Conservation (phyloP, 1,284 basidiomycete genomes). For the Bondarzewia mesenterica region DNA sequence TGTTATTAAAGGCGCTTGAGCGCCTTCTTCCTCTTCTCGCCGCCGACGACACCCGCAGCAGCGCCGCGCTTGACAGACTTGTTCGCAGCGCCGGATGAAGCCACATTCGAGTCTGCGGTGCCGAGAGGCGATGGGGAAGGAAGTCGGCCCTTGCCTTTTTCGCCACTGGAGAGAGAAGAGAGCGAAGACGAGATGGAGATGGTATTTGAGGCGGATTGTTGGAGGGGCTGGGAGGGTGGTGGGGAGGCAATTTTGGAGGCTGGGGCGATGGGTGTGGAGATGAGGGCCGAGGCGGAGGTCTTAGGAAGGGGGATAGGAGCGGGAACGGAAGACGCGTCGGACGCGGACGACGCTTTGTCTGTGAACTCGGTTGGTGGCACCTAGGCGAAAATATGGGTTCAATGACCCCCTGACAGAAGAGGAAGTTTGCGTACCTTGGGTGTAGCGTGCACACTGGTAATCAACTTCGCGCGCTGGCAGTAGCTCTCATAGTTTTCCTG, state of each 20-base stretch:
- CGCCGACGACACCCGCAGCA: conserved; percentile 38
- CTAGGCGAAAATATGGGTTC: not conserved
- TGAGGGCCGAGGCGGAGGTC: not conserved
- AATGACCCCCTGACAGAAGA: not conserved
- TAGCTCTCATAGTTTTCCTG: conserved; percentile 86
- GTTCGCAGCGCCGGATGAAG: conserved; percentile 27
- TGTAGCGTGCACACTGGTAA: conserved; percentile 83
- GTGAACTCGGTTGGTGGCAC: not conserved
- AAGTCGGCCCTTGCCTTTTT: conserved; percentile 51
- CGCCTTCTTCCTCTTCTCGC: conserved; percentile 80
- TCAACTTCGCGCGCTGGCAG: conserved; percentile 71
- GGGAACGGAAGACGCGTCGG: not conserved
- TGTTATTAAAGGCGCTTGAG: conserved; percentile 66
- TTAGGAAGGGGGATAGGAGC: not conserved
- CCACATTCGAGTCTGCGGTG: conserved; percentile 61
- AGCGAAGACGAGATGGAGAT: conserved; percentile 25
- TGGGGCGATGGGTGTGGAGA: not conserved
- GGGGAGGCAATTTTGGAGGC: conserved; percentile 3
- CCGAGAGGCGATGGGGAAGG: conserved; percentile 55
- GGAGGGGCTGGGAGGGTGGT: conserved; percentile 18
- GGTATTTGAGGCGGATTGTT: conserved; percentile 30
- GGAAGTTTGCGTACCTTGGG: conserved; percentile 30
- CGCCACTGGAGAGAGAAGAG: conserved; percentile 25
- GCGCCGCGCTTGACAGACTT: conserved; percentile 68
- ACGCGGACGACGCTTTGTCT: not conserved